Conservation (phyloP, 371 early-diverging fungal genomes). For the Encephalitozoon cuniculi region DNA sequence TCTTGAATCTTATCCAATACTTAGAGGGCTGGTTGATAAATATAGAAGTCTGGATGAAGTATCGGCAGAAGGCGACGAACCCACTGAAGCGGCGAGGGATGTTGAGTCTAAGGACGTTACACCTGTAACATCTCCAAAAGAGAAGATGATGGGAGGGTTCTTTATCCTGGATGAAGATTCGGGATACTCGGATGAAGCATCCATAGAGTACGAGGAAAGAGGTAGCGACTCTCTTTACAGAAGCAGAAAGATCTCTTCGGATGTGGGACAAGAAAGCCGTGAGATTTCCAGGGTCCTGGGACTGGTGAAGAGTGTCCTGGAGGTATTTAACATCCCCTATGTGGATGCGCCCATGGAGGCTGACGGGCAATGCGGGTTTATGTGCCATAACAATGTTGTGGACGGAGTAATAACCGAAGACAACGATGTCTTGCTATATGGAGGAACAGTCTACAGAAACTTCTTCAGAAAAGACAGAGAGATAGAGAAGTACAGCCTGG, state of each 20-base stretch:
- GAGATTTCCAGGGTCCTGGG: not conserved
- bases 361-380: slow-evolving; percentile 85
- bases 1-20: not conserved
- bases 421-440: slow-evolving; percentile 90
- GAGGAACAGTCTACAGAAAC: slow-evolving; percentile 78
- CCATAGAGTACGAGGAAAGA: not conserved
- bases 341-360: slow-evolving; percentile 88
- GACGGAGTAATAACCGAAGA: slow-evolving; percentile 97
- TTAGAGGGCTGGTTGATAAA: not conserved
- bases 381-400: slow-evolving; percentile 66
- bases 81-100: not conserved
- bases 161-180: not conserved
- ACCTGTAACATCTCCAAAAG: not conserved
- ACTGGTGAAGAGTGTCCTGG: slow-evolving; percentile 63
- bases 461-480: slow-evolving; percentile 78
- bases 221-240: not conserved
- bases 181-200: not conserved
- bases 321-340: slow-evolving; percentile 84
- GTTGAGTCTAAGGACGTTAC: not conserved
- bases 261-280: not conserved
- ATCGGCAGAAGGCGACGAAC: not conserved
- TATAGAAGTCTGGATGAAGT: not conserved
- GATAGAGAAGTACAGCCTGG: slow-evolving; percentile 66
- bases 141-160: slow-evolving; percentile 1
- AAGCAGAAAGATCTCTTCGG: not conserved